Percentiles rank a stretch among this genome's conserved stretches.
phyloP scores from a whole-genome alignment of 768 basidiomycete species.

The Neoboletus magnificus region DNA sequence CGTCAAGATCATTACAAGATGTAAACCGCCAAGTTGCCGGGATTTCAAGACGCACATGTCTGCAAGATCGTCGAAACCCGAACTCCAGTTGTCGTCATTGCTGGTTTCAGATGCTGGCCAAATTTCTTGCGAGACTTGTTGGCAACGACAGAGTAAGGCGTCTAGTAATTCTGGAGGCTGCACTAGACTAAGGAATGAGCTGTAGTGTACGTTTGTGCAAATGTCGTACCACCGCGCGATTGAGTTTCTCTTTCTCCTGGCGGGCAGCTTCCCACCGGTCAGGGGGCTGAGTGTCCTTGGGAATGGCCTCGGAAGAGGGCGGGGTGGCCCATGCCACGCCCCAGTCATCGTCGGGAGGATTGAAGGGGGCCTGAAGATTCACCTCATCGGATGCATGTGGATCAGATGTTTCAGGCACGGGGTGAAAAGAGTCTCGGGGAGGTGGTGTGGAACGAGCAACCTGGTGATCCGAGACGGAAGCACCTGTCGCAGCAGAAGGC shows the following conservation, averaged over 20 bases:
- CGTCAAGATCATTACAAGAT: conserved; percentile 4
- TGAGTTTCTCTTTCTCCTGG: conserved; percentile 53
- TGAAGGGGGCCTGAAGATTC: background rate
- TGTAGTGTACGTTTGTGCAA: conserved; percentile 9
- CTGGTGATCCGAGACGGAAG: background rate
- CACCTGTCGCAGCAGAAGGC: background rate
- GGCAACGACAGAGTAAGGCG: conserved; percentile 51
- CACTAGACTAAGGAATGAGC: conserved; percentile 16
- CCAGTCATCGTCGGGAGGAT: conserved; percentile 33
- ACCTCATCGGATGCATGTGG: background rate
- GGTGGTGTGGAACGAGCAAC: background rate
- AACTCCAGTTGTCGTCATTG: conserved; percentile 35
- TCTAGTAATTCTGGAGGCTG: conserved; percentile 71
- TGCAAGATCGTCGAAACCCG: conserved; percentile 47
- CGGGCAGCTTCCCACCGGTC: conserved; percentile 72
- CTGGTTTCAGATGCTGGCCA: conserved; percentile 42
- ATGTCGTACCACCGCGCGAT: conserved; percentile 60
- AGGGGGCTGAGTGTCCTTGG: conserved; percentile 22
- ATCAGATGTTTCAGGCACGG: conserved; percentile 21
- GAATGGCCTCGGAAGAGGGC: conserved; percentile 12
- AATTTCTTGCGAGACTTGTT: conserved; percentile 48
- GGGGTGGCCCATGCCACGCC: conserved; percentile 38
- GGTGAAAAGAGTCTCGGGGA: background rate
- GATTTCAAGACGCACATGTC: conserved; percentile 50
- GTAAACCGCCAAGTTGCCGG: background rate